phyloP scores from a whole-genome alignment of 345 rosid species.

The Turritis glabra region DNA sequence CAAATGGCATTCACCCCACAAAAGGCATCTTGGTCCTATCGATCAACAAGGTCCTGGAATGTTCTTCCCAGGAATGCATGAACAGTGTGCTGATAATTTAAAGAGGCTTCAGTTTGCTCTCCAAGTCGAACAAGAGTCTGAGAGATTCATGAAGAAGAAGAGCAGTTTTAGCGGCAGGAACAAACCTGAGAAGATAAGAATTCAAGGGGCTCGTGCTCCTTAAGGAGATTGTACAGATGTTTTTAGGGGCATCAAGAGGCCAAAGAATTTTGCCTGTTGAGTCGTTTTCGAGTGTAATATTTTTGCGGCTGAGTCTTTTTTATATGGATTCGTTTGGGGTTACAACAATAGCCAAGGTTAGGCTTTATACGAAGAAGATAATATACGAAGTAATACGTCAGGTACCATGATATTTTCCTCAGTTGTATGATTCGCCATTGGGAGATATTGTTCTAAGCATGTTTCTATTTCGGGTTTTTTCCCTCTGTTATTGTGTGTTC shows the following conservation, averaged over 20 bases:
- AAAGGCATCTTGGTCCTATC: constrained; percentile 52
- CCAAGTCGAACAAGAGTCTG: constrained; percentile 56
- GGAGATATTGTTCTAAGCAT: not conserved
- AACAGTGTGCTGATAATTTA: constrained; percentile 65
- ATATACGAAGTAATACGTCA: constrained; percentile 20
- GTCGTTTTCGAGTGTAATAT: constrained; percentile 21
- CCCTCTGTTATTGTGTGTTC: not conserved
- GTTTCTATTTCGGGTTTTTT: not conserved
- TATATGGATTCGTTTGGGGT: not conserved
- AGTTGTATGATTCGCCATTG: not conserved
- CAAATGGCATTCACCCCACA: constrained; percentile 76
- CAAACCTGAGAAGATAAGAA: constrained; percentile 50
- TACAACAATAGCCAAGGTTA: constrained; percentile 5
- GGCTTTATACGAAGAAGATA: constrained; percentile 23
- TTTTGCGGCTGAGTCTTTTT: constrained; percentile 30
- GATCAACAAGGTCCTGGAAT: constrained; percentile 34
- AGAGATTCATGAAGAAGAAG: constrained; percentile 48
- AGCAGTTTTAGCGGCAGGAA: constrained; percentile 45
- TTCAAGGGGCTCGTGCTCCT: constrained; percentile 17
- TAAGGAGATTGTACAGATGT: constrained; percentile 29
- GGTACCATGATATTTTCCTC: not conserved
- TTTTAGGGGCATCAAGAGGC: constrained; percentile 28
- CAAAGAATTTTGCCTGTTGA: constrained; percentile 36
- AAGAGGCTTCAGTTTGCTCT: constrained; percentile 67
- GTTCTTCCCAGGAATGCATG: constrained; percentile 40